Evolutionary conservation across 495 filamentous ascomycete genomes (phyloP), one percentile per base, ranked within the genome.

Genomic region (Thozetella sp.): DNA sequence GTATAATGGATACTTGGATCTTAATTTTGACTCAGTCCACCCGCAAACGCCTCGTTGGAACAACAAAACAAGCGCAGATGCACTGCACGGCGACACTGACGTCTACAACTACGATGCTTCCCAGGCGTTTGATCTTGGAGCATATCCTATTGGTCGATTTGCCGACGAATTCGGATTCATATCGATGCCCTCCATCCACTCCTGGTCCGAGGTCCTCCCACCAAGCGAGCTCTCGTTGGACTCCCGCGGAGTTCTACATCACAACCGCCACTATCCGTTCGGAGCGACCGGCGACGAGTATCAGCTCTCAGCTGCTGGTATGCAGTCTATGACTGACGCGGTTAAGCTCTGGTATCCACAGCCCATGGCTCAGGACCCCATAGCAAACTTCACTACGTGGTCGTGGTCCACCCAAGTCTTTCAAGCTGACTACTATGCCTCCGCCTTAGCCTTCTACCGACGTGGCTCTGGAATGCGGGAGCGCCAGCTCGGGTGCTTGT

Each of bases 351-450:
- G 85, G 73, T 89, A 89, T 60, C 88, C 88, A 0, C 67, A 77
- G 19, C 88, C 88, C 1, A 69, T 80, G 56, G 84, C 86, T 55
- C 60, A 72, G 0, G 80, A 90, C 60, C 57, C 79, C 0, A 52
- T 85, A 1, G 84, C 81, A 19, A 89, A 90, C 62, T 90, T 91
- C 71, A 85, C 83, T 22, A 84, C 88, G 17, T 91, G 88, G 88
- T 87, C 83, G 57, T 81, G 85, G 54, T 76, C 85, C 2, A 90
- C 87, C 0, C 87, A 90, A 63, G 71, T 89, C 23, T 90, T 89
- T 73, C 87, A 90, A 61, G 85, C 87, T 1, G 87, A 89, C 61
- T 80, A 83, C 65, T 89, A 89, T 70, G 83, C 79, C 46, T 78
- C 73, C 23, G 60, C 89, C 66, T 88, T 89, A 30, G 78, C 84